Evolutionary conservation across 2,329 filamentous ascomycete species (phyloP), one percentile per base, ranked within the genome.

Genomic region (Decorospora gaudefroyi): DNA sequence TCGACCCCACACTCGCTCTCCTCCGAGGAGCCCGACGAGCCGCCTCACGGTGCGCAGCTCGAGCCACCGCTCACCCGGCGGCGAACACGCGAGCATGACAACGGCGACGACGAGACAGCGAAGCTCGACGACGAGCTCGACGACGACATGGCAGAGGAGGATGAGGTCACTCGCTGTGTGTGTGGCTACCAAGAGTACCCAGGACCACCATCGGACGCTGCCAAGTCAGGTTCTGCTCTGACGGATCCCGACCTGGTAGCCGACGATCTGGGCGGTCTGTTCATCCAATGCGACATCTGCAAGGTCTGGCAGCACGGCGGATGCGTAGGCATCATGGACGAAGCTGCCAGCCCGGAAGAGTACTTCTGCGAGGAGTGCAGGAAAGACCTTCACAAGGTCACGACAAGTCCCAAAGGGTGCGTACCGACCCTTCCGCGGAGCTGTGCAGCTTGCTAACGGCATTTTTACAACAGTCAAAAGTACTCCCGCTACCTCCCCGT

Each of bases 231-330:
- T 72, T 79, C 68, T 74, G 83, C 74, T 72, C 79, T 70, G 71
- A 78, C 69, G 74, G 84, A 74, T 75, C 84, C 76, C 48, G 66
- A 68, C 40, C 45, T 57, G 12, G 64, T 61, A 54, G 62, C 59
- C 21, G 90, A 96, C 63, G 92, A 97, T 55, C 80, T 92, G 56
- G 93, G 92, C 30, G 92, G 91, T 38, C 87, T 97, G 72, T 99
- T 96, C 73, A 91, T 99, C 57, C 92, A 97, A 76, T 99, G 93
- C 80, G 93, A 97, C 73, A 79, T 88, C 54, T 99, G 93, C 78
- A 95, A 95, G 69, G 93, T 97, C 53, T 99, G 92, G 93, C 93
- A 99, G 71, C 93, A 99, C 69, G 93, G 93, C 62, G 92, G 91
- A 49, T 99, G 93, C 67, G 92, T 99, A 47, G 92, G 93, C 49